Conservation (phyloP, 768 basidiomycete species). For the Mycena polygramma region DNA sequence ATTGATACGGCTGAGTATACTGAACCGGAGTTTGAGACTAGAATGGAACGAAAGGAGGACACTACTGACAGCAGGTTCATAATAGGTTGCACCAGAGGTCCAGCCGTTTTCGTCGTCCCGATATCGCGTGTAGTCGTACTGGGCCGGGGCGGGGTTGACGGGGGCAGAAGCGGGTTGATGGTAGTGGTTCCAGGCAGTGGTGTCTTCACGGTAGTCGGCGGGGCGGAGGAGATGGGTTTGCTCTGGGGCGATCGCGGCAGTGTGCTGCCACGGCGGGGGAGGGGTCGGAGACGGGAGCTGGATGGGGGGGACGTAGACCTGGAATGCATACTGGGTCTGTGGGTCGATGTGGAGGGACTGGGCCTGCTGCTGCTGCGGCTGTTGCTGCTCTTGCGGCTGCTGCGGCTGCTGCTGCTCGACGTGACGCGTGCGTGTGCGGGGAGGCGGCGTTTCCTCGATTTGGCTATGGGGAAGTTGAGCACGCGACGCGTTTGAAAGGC, state of each 20-base stretch:
- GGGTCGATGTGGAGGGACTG: slow-evolving; percentile 51
- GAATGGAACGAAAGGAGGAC: neutral
- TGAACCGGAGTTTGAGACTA: slow-evolving; percentile 41
- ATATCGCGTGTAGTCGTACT: slow-evolving; percentile 70
- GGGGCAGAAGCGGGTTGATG: slow-evolving; percentile 55
- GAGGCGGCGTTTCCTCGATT: slow-evolving; percentile 21
- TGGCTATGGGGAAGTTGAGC: slow-evolving; percentile 16
- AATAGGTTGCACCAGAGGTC: slow-evolving; percentile 65
- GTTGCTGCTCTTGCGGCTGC: slow-evolving; percentile 39
- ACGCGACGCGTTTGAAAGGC: slow-evolving; percentile 12
- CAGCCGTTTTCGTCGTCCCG: slow-evolving; percentile 69
- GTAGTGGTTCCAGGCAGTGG: slow-evolving; percentile 67
- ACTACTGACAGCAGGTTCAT: slow-evolving; percentile 65
- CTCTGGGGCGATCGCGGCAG: slow-evolving; percentile 72
- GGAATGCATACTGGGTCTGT: slow-evolving; percentile 54
- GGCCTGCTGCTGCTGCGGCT: slow-evolving; percentile 38
- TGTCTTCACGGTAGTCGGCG: slow-evolving; percentile 59
- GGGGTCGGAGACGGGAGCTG: slow-evolving; percentile 41
- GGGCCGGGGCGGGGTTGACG: slow-evolving; percentile 57
- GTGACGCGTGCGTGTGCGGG: slow-evolving; percentile 35
- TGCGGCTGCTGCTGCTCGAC: slow-evolving; percentile 14
- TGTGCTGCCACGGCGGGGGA: slow-evolving; percentile 57
- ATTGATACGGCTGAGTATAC: slow-evolving; percentile 69
- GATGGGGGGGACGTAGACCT: slow-evolving; percentile 56
- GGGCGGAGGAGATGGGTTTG: slow-evolving; percentile 72